Evolutionary conservation across 1,284 basidiomycete species (phyloP), one percentile per base, ranked within the genome.

Genomic region (Fomitopsis betulina): DNA sequence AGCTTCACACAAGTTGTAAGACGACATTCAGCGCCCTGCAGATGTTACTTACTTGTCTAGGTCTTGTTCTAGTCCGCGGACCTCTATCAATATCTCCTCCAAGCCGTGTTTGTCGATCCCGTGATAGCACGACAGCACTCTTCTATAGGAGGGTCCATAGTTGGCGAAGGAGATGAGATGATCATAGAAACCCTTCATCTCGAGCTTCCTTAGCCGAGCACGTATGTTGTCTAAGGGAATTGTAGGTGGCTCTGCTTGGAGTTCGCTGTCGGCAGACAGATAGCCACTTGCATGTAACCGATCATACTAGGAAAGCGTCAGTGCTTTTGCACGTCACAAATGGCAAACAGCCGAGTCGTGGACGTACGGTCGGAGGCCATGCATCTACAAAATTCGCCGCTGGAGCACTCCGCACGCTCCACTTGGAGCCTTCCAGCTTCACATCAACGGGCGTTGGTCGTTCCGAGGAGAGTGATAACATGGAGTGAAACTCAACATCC

Each of bases 391-490:
- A 54, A 17, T 58, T 33, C 5, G 23, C 30, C 9, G 43, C 32
- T 5, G 21, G 37, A 8, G 54, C 53, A 21, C 50, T 56, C 21
- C 60, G 60, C 2, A 76, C 67, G 4, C 61, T 62, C 73, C 73
- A 76, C 37, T 62, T 55, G 8, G 59, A 60, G 12, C 70, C 71
- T 32, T 73, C 67, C 1, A 67, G 55, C 5, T 54, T 57, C 8
- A 77, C 58, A 4, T 64, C 49, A 8, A 75, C 67, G 5, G 64
- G 59, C 5, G 66, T 54, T 0, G 73, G 72, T 13, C 61, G 62
- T 32, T 73, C 72, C 10, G 67, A 58, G 3, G 69, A 67, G 8
- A 76, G 58, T 23, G 64, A 55, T 2, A 69, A 54, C 8, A 68
- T 63, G 10, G 67, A 63, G 1, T 43, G 42, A 39, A 71, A 69